Base-by-base conservation (phyloP, 495 filamentous ascomycete species). In the Paragyromitra xinjiangensis region DNA sequence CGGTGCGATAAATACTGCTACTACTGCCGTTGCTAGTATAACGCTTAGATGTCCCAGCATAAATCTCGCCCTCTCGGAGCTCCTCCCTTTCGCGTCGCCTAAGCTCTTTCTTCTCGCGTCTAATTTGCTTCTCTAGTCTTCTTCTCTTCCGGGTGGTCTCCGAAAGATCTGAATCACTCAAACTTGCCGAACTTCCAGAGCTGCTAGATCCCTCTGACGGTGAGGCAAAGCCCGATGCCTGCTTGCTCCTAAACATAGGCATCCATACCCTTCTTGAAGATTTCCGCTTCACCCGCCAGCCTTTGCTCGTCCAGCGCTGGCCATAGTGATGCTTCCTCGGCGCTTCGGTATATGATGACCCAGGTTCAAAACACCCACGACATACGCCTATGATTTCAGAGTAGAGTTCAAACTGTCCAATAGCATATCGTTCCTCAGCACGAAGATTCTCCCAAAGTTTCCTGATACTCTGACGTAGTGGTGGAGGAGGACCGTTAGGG, bases 371-470 rank as follows among this genome's bases (percentile, higher is more conserved):
- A 78, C 91, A 93, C 70, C 88, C 83, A 73, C 85, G 87, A 83
- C 91, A 93, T 6, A 92, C 87, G 22, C 91, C 91, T 63, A 91
- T 92, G 63, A 88, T 85, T 80, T 93, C 90, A 2, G 91, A 91
- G 75, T 93, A 93, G 78, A 91, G 90, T 82, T 93, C 91, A 79
- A 90, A 93, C 73, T 88, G 88, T 6, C 86, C 88, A 3, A 93
- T 89, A 12, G 88, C 91, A 76, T 93, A 89, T 1, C 88, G 86
- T 71, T 92, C 90, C 62, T 87, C 70, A 1, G 67, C 79, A 14
- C 64, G 64, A n/a, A 82, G 53, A 37, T 24, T 71, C 8, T 69
- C 64, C 75, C 75, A 82, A 16, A 82, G 72, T 53, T 79, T 74
- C 48, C 65, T 79, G 16, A 82, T 6, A 53, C 70, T 75, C 42